phyloP scores from a whole-genome alignment of 306 rosid species.

The Glycyrrhiza uralensis region DNA sequence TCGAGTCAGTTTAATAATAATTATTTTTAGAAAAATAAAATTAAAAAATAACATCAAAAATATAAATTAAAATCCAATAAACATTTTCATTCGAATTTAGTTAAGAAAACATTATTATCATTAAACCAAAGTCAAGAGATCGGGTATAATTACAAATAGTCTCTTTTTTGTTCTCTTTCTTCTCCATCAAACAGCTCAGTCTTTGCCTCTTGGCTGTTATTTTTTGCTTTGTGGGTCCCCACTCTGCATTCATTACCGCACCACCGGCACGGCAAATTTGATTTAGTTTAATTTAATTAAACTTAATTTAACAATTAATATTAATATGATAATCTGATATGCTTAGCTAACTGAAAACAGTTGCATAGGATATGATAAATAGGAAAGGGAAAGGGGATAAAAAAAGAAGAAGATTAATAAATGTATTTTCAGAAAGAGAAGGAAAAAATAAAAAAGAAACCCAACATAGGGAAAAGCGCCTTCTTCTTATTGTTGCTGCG shows the following conservation, averaged over 20 bases:
- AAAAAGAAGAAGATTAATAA: background rate
- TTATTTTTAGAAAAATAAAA: too few species aligned
- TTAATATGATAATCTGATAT: too few species aligned
- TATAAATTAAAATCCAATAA: too few species aligned
- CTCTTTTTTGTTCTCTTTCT: background rate
- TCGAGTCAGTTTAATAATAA: too few species aligned
- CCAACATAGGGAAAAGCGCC: slow-evolving; percentile 7
- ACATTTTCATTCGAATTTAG: too few species aligned
- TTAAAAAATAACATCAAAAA: background rate
- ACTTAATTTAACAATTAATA: too few species aligned
- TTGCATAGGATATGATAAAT: background rate
- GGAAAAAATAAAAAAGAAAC: background rate
- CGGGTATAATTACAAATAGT: too few species aligned
- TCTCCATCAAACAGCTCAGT: too few species aligned
- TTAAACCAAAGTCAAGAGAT: slow-evolving; percentile 22
- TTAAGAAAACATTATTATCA: background rate
- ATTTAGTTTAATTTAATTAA: background rate
- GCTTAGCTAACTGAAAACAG: background rate
- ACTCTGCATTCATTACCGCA: slow-evolving; percentile 9
- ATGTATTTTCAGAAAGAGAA: background rate
- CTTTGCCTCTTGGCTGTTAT: too few species aligned
- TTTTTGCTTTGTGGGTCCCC: too few species aligned
- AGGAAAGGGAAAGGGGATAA: background rate
- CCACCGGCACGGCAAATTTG: slow-evolving; percentile 2
- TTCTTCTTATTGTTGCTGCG: background rate